phyloP scores from a whole-genome alignment of 192 early-diverging fungal species.

The Gryganskiella cystojenkinii region DNA sequence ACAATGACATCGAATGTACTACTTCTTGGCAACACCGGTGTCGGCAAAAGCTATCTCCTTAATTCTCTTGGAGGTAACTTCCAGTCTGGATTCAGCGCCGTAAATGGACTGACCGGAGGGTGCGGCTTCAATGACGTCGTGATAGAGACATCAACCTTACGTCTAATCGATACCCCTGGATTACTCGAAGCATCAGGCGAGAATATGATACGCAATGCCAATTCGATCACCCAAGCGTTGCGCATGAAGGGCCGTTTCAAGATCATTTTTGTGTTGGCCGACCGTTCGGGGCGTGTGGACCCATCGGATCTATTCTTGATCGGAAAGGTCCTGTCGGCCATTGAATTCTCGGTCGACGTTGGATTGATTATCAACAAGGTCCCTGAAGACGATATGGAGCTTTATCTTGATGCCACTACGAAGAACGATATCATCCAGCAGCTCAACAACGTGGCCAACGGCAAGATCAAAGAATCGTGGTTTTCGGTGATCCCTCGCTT shows the following conservation, averaged over 20 bases:
- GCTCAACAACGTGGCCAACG: neutral
- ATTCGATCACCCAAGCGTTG: neutral
- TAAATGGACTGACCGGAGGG: no score
- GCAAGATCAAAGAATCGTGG: neutral
- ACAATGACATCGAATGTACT: no score
- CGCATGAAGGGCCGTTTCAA: neutral
- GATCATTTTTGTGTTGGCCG: neutral
- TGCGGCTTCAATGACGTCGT: no score
- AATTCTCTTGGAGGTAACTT: no score
- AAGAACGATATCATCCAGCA: neutral
- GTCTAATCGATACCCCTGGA: no score
- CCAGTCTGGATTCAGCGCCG: no score
- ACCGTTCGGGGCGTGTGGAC: neutral
- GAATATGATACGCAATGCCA: no score
- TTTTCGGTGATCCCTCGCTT: neutral
- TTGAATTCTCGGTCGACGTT: neutral
- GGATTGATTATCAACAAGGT: slow-evolving; percentile 2
- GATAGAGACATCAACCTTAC: no score
- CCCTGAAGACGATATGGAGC: neutral
- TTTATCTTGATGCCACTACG: neutral
- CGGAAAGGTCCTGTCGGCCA: neutral
- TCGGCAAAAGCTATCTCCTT: no score
- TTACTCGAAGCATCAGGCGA: no score
- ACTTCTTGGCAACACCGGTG: no score
- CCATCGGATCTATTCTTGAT: neutral